Percentiles rank a stretch among this genome's conserved stretches.
Evolutionary conservation across 2,329 filamentous ascomycete species (phyloP).

Genomic region (Phyllosticta citribraziliensis): DNA sequence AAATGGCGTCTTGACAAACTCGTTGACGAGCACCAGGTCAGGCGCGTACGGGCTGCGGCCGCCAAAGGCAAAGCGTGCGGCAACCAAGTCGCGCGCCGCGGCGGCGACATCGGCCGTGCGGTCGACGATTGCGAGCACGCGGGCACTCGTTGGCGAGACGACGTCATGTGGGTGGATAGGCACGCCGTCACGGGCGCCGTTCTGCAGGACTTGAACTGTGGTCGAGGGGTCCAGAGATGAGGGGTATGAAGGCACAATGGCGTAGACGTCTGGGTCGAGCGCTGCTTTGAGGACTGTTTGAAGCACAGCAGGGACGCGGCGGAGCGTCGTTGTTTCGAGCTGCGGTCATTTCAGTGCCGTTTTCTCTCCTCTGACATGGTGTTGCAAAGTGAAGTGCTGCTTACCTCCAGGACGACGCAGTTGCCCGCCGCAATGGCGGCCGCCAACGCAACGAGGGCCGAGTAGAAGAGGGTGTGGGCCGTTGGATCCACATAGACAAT

Average conservation of each 20-base stretch:
- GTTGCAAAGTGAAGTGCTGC: neutral
- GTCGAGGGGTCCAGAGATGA: slow-evolving; percentile 17
- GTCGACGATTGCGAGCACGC: slow-evolving; percentile 49
- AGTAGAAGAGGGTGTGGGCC: slow-evolving; percentile 40
- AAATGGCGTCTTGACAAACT: slow-evolving; percentile 46
- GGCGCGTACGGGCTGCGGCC: slow-evolving; percentile 52
- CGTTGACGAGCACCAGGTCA: slow-evolving; percentile 55
- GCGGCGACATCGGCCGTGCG: slow-evolving; percentile 45
- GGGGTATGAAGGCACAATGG: slow-evolving; percentile 28
- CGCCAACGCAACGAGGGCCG: slow-evolving; percentile 33
- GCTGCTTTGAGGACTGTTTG: slow-evolving; percentile 29
- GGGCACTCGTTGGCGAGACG: slow-evolving; percentile 23
- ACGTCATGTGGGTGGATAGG: slow-evolving; percentile 21
- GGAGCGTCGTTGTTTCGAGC: slow-evolving; percentile 31
- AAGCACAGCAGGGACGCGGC: slow-evolving; percentile 26
- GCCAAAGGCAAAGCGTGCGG: slow-evolving; percentile 45
- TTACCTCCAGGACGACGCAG: slow-evolving; percentile 41
- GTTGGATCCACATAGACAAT: slow-evolving; percentile 41
- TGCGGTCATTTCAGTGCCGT: slow-evolving; percentile 12
- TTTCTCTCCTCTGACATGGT: neutral
- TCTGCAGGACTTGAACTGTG: slow-evolving; percentile 25
- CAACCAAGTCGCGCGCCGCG: slow-evolving; percentile 45
- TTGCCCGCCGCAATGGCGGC: slow-evolving; percentile 43
- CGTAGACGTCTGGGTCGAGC: slow-evolving; percentile 42
- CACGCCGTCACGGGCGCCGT: slow-evolving; percentile 11